Base-by-base conservation (phyloP, 257 asterid species). In the Solanum appendiculatum region DNA sequence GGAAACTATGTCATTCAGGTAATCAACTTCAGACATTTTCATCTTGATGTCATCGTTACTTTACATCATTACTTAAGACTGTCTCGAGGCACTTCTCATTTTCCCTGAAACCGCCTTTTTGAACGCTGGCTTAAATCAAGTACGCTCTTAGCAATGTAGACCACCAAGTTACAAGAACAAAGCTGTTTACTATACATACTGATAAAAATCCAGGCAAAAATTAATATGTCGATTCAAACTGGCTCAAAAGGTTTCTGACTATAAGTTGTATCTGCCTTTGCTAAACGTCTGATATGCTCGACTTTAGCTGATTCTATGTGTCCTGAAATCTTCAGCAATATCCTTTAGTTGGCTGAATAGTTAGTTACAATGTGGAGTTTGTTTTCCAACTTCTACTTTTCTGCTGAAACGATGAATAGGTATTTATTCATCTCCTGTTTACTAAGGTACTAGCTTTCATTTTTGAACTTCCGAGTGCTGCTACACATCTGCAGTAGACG, bases 1-100 rank as follows among this genome's bases (percentile, higher is more conserved):
- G 99, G 98, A 83, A 96, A 96, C 77, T 96, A 95, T 29, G 99
- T 96, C 87, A 93, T 96, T 91, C 99, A 96, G 99, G 99, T 96
- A 90, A 10, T 86, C n/a, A 0, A 46, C 39, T 78, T 14, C 44
- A 0, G 40, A 25, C 39, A 23, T 48, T 51, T 54, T n/a, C 64
- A 25, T 74, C 82, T 21, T 21, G 13, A 27, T 51, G 39, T 44
- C 18, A 12, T 3, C 39, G 29, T 37, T 31, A 54, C 69, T 68
- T 16, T 20, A 20, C 18, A 7, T 20, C 23, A 20, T 18, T 78
- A 3, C 39, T 78, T 25, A 56, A 6, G 0, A 18, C 63, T 1
- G 44, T 34, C 78, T 70, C 27, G 4, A 18, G 78, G 78, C 78
- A 34, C 78, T 70, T 70, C 15, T 33, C 78, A 18, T 33, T 70